A percentile compares a stretch with the other conserved stretches of the same genome.
Evolutionary conservation across 2,329 filamentous ascomycete genomes (phyloP).

Genomic region (Penicillium oxalicum): DNA sequence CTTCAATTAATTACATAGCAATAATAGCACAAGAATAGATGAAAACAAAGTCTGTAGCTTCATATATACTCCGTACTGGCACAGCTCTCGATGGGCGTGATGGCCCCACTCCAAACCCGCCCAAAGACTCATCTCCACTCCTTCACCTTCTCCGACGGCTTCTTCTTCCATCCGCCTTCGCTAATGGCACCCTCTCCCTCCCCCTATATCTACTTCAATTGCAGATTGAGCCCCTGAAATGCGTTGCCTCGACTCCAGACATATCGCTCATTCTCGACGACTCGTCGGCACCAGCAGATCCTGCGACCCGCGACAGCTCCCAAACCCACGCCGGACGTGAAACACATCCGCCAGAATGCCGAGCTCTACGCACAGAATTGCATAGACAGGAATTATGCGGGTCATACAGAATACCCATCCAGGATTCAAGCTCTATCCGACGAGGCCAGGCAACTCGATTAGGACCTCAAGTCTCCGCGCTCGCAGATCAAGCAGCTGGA

Average conservation of each 20-base stretch:
- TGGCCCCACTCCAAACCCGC: too few relatives aligned
- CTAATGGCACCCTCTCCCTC: slow-evolving; percentile 22
- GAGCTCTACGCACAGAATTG: slow-evolving; percentile 78
- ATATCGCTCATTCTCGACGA: slow-evolving; percentile 17
- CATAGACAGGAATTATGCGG: slow-evolving; percentile 72
- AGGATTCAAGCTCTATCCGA: slow-evolving; percentile 43
- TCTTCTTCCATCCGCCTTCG: slow-evolving; percentile 3
- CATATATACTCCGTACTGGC: too few relatives aligned
- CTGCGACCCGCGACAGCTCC: slow-evolving; percentile 65
- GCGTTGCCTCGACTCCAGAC: slow-evolving; percentile 10
- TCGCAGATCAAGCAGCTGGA: slow-evolving; percentile 42
- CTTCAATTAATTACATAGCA: too few relatives aligned
- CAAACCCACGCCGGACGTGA: slow-evolving; percentile 73
- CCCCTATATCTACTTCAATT: slow-evolving; percentile 32
- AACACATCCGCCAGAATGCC: slow-evolving; percentile 81
- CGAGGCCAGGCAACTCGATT: slow-evolving; percentile 35
- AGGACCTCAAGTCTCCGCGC: slow-evolving; percentile 36
- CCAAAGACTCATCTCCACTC: slow-evolving; percentile 9
- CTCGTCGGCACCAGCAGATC: slow-evolving; percentile 18
- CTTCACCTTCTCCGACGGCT: slow-evolving; percentile 1
- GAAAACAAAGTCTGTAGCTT: too few relatives aligned
- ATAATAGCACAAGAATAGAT: too few relatives aligned
- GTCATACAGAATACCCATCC: slow-evolving; percentile 47
- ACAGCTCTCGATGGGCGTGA: too few relatives aligned
- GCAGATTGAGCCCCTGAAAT: slow-evolving; percentile 20